Base-by-base conservation (phyloP, 1,284 basidiomycete species). In the Anthracocystis setariae region DNA sequence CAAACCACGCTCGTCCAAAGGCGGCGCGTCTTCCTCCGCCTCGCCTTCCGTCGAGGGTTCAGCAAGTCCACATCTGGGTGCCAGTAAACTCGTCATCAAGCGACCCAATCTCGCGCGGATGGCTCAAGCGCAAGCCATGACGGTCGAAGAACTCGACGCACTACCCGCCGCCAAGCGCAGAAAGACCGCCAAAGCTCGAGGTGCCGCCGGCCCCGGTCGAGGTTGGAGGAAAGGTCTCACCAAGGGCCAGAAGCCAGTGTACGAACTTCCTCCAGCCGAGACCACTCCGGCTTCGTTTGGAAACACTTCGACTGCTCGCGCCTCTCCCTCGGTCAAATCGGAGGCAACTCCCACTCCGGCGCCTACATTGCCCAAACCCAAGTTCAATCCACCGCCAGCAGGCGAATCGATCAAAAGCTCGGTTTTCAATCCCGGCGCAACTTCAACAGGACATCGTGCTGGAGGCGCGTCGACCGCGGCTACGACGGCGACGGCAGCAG, bases 191-290 rank as follows among this genome's bases (percentile, higher is more conserved):
- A 80, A 82, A 46, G 77, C 79, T 2, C 51, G 78, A 32, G 80
- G 80, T 21, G 79, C 80, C 0, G 69, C 77, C n/a, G 80, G 80
- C 13, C 80, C 80, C 2, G 80, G 80, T 8, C 54, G 78, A 38
- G 78, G 78, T 1, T 82, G 80, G 80, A 71, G 80, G 21, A 80
- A 80, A 39, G 80, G 80, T 8, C 54, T 82, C n/a, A 78, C 75
- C 12, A 80, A 80, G 39, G 79, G 78, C 9, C 76, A 80, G 49
- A 81, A 81, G 43, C 78, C 79, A 3, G 74, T 80, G 0, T 81
- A 81, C 54, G 69, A 74, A 46, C 63, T 73, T 8, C 77, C 77
- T 2, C 59, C 63, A 1, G 49, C 63, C 29, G 68, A 66, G n/a
- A 40, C 46, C 18, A 75, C 72, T 29, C 71, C 75, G 8, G 63